These are phyloP conservation scores for Colletotrichum musicola DNA, from an alignment of 2,329 filamentous ascomycete genomes.

Conservation along the genomic window DNA sequence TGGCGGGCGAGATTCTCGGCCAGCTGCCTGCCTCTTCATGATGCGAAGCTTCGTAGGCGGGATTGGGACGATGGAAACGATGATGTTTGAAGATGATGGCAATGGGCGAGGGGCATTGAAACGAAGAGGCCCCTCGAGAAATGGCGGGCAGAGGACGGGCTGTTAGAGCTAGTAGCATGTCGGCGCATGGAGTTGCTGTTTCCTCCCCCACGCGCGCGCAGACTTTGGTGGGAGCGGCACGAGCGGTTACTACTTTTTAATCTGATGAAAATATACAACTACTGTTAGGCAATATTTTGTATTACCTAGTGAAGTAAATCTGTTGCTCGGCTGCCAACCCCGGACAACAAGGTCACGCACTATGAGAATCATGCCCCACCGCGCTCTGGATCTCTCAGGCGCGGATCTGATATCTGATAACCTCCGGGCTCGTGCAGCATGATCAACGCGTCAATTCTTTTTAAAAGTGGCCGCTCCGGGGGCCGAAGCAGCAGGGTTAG, in stretches of 20 bases:
- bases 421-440: background rate
- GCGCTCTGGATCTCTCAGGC: background rate
- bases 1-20: slow-evolving; percentile 51
- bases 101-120: background rate
- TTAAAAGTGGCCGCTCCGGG: no score
- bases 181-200: slow-evolving; percentile 27
- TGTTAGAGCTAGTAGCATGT: slow-evolving; percentile 28
- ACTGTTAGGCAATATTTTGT: no score
- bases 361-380: background rate
- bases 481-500: no score
- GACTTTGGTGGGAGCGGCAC: no score
- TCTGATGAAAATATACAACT: no score
- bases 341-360: background rate
- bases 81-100: no score
- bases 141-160: background rate
- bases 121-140: background rate
- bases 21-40: slow-evolving; percentile 42
- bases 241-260: no score
- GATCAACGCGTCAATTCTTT: background rate
- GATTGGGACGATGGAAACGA: background rate
- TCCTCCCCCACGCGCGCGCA: background rate
- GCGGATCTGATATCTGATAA: slow-evolving; percentile 7
- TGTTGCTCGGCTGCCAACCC: no score
- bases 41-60: background rate
- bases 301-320: no score